phyloP scores from a whole-genome alignment of 2,329 filamentous ascomycete genomes.

The Mycocentrospora acerina region DNA sequence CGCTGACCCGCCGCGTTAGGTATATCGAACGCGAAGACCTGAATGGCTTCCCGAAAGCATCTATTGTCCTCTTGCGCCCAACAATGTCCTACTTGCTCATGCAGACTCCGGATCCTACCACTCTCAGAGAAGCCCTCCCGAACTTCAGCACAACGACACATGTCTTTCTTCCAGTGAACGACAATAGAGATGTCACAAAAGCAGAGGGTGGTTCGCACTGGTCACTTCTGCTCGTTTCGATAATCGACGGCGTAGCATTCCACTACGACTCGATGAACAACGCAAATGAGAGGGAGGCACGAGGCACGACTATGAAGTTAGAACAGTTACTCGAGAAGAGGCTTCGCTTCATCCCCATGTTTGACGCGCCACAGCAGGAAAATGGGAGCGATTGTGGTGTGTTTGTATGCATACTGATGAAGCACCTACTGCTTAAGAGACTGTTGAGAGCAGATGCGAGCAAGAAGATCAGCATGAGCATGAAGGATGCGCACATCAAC shows the following conservation, averaged over 20 bases:
- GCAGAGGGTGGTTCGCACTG: conserved; percentile 94
- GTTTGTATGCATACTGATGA: conserved; percentile 94
- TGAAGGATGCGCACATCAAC: conserved; percentile 82
- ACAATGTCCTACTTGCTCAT: conserved; percentile 92
- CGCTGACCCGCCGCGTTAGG: conserved; percentile 41
- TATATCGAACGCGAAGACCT: conserved; percentile 90
- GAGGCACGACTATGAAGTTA: conserved; percentile 68
- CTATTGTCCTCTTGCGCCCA: conserved; percentile 87
- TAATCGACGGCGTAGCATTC: conserved; percentile 88
- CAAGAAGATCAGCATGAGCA: conserved; percentile 92
- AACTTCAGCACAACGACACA: conserved; percentile 81
- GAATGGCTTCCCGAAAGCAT: conserved; percentile 73
- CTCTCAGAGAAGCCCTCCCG: conserved; percentile 69
- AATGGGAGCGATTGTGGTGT: conserved; percentile 94
- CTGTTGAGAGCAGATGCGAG: conserved; percentile 76
- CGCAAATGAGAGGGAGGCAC: conserved; percentile 74
- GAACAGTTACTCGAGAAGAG: conserved; percentile 65
- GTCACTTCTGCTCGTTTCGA: conserved; percentile 86
- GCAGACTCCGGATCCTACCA: conserved; percentile 63
- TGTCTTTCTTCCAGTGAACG: conserved; percentile 94
- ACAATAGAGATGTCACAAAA: conserved; percentile 74
- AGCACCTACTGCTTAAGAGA: conserved; percentile 83
- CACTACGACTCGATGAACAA: conserved; percentile 89
- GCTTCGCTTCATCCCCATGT: conserved; percentile 76
- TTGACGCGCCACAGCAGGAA: conserved; percentile 86